These are phyloP conservation scores for Naganishia vaughanmartiniae DNA, from an alignment of 768 basidiomycete genomes.

Conservation along the genomic window DNA sequence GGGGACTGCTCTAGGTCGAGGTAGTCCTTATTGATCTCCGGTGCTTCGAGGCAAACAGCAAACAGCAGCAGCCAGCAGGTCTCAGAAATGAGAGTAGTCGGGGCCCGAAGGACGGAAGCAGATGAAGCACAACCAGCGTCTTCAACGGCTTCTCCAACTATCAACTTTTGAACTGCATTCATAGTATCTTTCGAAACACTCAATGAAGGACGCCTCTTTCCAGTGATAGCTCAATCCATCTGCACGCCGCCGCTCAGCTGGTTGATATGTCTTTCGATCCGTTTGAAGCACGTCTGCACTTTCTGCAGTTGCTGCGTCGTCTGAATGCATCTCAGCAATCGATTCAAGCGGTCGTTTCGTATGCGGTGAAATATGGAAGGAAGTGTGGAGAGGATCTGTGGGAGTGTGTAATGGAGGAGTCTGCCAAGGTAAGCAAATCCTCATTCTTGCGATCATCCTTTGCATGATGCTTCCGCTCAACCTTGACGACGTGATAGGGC, in stretches of 20 bases:
- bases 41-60: background rate
- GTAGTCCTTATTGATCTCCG: background rate
- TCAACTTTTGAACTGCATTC: background rate
- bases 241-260: background rate
- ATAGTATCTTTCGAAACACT: background rate
- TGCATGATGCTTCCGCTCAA: background rate
- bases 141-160: background rate
- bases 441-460: background rate
- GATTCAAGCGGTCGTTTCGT: constrained; percentile 81
- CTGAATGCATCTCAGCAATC: constrained; percentile 81
- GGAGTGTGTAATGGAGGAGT: constrained; percentile 90
- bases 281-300: constrained; percentile 62
- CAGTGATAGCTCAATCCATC: background rate
- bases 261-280: constrained; percentile 50
- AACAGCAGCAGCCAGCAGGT: background rate
- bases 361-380: constrained; percentile 77
- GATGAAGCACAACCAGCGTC: constrained; percentile 4
- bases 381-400: constrained; percentile 87
- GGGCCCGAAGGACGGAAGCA: background rate
- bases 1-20: background rate
- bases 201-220: background rate
- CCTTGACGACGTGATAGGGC: constrained; percentile 56
- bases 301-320: constrained; percentile 62
- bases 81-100: background rate
- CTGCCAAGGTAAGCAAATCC: constrained; percentile 65